Evolutionary conservation across 2,329 filamentous ascomycete genomes (phyloP), one percentile per base, ranked within the genome.

Genomic region (Stromatinia cepivora): DNA sequence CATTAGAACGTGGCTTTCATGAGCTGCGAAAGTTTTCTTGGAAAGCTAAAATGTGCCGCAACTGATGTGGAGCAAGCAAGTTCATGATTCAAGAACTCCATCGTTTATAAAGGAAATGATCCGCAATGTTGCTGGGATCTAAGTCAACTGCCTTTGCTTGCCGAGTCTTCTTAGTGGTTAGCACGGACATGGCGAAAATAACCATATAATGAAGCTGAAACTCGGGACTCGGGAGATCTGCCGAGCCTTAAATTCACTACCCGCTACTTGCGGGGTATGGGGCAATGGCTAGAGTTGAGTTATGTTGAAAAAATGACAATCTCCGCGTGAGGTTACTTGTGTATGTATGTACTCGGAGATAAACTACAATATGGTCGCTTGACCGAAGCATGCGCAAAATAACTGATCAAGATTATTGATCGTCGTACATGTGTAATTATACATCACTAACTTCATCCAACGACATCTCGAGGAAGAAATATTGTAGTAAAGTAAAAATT

Each of bases 291-390:
- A 31, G 61, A 46, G 46, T 50, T 39, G 46, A 63, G 46, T 52
- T 15, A n/a, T 15, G 46, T 63, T 64, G 22, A 31, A 31, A 54
- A 25, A 68, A 56, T 68, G 67, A 69, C 52, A 69, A 69, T 66
- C 61, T 58, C 67, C 67, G 67, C 67, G 67, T 69, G 67, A 69
- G 67, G 42, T 69, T 66, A 31, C 67, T 57, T 66, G 66, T 63
- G 66, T 63, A 46, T 46, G 20, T 46, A 64, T 39, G 57, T 68
- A 68, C 66, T 50, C 54, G 45, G 46, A 63, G 46, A 64, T 28
- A 56, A 52, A 52, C 17, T 52, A 31, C 42, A 56, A 36, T 9
- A 15, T 58, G 64, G 69, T 66, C 64, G 64, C 69, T 66, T 70
- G 69, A 70, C 56, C 63, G 64, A 70, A 56, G 63, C 69, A 70